Evolutionary conservation across 2,329 filamentous ascomycete genomes (phyloP).

Genomic region (Colletotrichum sp.): DNA sequence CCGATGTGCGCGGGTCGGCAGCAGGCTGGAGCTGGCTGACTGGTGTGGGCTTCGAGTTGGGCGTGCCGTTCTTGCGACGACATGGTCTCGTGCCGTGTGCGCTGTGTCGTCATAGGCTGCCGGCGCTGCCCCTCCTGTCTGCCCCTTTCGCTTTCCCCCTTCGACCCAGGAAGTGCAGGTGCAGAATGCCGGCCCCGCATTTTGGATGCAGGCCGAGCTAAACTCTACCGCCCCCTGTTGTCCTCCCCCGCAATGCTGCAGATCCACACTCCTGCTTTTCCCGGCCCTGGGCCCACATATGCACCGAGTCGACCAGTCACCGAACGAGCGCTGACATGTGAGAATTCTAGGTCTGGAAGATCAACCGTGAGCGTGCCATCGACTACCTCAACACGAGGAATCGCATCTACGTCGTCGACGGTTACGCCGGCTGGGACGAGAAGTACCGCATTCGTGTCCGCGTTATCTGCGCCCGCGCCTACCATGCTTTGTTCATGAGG

Average conservation of each 20-base stretch:
- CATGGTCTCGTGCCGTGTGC: neutral
- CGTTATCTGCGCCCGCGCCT: conserved; percentile 97
- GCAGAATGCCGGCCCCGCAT: conserved; percentile 1
- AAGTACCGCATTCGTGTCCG: conserved; percentile 97
- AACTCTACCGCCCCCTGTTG: neutral
- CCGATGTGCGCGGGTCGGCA: neutral
- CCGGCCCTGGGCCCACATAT: neutral
- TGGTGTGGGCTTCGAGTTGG: neutral
- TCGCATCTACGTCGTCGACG: conserved; percentile 98
- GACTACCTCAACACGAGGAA: conserved; percentile 99
- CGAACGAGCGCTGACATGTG: conserved; percentile 13
- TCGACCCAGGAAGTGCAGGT: neutral
- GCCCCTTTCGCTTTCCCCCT: neutral
- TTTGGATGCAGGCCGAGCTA: conserved; percentile 11
- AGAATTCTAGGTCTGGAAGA: conserved; percentile 85
- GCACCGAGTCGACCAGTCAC: neutral
- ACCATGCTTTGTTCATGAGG: conserved; percentile 99
- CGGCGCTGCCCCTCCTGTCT: neutral
- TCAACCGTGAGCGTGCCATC: conserved; percentile 98
- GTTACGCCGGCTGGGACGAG: conserved; percentile 97
- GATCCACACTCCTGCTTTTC: conserved; percentile 1
- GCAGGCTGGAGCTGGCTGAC: neutral
- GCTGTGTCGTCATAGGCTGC: conserved; percentile 10
- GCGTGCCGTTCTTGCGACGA: neutral
- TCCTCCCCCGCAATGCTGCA: neutral